phyloP scores from a whole-genome alignment of 2,329 filamentous ascomycete genomes.

The Pestalotiopsis sp. region DNA sequence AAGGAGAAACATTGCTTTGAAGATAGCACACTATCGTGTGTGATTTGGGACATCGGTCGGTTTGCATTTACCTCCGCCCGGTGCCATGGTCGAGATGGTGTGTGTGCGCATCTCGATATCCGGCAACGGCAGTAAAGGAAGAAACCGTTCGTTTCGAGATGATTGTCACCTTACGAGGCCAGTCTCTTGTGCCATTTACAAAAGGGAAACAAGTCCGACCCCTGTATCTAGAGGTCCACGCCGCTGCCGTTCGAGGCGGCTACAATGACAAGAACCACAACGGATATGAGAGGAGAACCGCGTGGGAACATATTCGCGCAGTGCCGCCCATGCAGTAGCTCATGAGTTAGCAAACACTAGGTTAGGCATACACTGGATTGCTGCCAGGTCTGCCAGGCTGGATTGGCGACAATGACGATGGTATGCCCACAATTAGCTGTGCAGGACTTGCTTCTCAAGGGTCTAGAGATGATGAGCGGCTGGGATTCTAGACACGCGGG shows the following conservation, averaged over 20 bases:
- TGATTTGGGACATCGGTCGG: too few relatives aligned
- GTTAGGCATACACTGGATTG: not conserved
- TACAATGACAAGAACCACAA: not conserved
- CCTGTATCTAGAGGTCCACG: not conserved
- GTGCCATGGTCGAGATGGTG: not conserved
- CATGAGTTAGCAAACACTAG: not conserved
- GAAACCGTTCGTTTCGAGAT: not conserved
- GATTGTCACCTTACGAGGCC: not conserved
- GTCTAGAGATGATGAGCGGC: not conserved
- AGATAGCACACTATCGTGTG: too few relatives aligned
- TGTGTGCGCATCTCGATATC: not conserved
- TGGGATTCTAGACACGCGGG: not conserved
- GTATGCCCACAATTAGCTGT: not conserved
- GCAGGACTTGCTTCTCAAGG: not conserved
- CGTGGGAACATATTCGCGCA: not conserved
- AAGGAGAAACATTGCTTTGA: too few relatives aligned
- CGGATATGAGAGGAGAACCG: not conserved
- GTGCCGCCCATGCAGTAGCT: slow-evolving; percentile 1
- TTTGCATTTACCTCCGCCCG: too few relatives aligned
- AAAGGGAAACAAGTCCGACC: not conserved
- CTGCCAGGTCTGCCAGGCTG: not conserved
- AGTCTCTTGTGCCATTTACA: not conserved
- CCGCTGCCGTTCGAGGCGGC: not conserved
- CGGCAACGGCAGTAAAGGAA: not conserved
- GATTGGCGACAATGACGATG: not conserved